A percentile compares a stretch with the other conserved stretches of the same genome.
phyloP scores from a whole-genome alignment of 768 basidiomycete genomes.

The Tylopilus felleus region DNA sequence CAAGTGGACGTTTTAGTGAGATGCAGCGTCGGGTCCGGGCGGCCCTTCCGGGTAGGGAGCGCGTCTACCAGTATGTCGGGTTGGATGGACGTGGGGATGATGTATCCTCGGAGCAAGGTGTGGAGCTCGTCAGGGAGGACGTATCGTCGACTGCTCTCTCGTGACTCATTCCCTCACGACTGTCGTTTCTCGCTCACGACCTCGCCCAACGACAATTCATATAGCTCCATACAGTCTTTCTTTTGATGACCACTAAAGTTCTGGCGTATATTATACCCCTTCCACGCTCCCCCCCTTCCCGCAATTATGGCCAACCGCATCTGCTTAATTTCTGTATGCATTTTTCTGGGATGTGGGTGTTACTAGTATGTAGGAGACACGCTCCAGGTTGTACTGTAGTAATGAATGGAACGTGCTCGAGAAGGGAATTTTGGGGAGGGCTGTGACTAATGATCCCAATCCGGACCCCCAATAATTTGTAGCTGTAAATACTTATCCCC shows the following conservation, averaged over 20 bases:
- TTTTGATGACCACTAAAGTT: constrained; percentile 4
- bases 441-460: constrained; percentile 7
- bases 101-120: not conserved
- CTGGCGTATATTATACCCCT: constrained; percentile 14
- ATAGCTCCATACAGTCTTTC: not conserved
- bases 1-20: constrained; percentile 25
- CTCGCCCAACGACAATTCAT: not conserved
- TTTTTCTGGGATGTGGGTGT: constrained; percentile 7
- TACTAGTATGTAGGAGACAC: not conserved
- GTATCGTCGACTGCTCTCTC: not conserved
- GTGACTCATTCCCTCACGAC: constrained; percentile 9
- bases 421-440: not conserved
- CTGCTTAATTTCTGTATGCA: constrained; percentile 17
- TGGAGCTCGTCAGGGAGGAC: not conserved
- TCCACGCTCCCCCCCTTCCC: not conserved
- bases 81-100: constrained; percentile 3
- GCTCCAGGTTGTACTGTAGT: constrained; percentile 12
- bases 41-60: constrained; percentile 25
- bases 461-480: constrained; percentile 7
- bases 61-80: constrained; percentile 33
- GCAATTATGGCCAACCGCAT: constrained; percentile 11
- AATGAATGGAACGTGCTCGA: constrained; percentile 9
- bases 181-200: constrained; percentile 19
- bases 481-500: not conserved
- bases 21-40: constrained; percentile 30